phyloP scores from a whole-genome alignment of 805 yeast genomes.

The Naumovozyma castellii region DNA sequence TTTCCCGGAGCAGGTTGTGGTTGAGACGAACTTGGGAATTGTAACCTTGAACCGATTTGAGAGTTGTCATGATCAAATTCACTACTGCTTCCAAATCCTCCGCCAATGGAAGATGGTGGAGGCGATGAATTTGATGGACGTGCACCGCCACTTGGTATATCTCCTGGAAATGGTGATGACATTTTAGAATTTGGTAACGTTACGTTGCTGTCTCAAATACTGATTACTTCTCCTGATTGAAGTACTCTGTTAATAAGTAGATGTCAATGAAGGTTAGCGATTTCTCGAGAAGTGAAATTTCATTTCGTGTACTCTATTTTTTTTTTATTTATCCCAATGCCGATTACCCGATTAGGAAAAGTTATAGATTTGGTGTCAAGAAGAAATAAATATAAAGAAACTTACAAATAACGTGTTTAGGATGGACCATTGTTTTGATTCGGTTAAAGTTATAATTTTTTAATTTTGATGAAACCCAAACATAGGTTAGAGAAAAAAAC shows the following conservation, averaged over 20 bases:
- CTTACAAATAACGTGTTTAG: no score
- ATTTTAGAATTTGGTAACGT: slow-evolving; percentile 4
- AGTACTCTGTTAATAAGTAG: not conserved
- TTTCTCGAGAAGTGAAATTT: not conserved
- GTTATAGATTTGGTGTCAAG: not conserved
- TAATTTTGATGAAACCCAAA: no score
- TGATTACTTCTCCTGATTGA: not conserved
- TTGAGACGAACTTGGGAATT: slow-evolving; percentile 25
- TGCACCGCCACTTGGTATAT: slow-evolving; percentile 11
- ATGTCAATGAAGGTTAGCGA: no score
- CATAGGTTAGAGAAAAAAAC: no score
- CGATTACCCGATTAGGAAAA: not conserved
- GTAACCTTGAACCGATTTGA: slow-evolving; percentile 18
- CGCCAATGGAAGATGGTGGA: slow-evolving; percentile 26
- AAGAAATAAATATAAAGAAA: no score
- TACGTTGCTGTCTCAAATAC: not conserved
- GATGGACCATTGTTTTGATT: no score
- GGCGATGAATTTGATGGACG: slow-evolving; percentile 21
- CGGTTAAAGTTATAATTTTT: no score
- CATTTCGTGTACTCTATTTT: not conserved
- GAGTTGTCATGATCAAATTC: slow-evolving; percentile 20
- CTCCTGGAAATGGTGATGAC: slow-evolving; percentile 19
- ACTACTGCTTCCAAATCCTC: slow-evolving; percentile 24
- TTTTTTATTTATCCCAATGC: not conserved
- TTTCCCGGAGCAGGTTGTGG: slow-evolving; percentile 10